Conservation (phyloP, 2,329 filamentous ascomycete genomes). For the Zymoseptoria tritici region DNA sequence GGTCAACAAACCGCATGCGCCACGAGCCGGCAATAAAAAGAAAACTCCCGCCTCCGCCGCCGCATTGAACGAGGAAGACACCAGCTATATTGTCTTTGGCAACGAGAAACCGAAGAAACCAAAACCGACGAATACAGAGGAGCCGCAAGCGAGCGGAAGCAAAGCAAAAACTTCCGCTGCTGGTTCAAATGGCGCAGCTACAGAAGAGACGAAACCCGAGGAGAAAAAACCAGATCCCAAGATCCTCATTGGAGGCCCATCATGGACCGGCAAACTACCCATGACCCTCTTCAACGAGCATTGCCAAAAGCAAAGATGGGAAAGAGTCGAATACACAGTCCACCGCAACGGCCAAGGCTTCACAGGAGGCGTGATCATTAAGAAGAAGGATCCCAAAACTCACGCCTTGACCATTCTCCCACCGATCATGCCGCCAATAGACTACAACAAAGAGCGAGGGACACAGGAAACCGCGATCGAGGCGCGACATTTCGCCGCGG, state of each 20-base stretch:
- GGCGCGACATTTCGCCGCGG: constrained; percentile 86
- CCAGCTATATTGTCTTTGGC: constrained; percentile 44
- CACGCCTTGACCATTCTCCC: constrained; percentile 67
- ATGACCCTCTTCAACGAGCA: constrained; percentile 90
- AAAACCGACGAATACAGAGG: constrained; percentile 27
- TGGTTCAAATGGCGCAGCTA: constrained; percentile 3
- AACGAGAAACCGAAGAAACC: constrained; percentile 38
- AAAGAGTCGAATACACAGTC: constrained; percentile 84
- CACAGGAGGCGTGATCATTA: constrained; percentile 74
- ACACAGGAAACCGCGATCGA: constrained; percentile 74
- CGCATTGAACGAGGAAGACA: constrained; percentile 39
- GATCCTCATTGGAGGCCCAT: constrained; percentile 85
- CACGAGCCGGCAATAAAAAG: constrained; percentile 37
- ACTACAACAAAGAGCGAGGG: constrained; percentile 64
- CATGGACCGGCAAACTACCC: constrained; percentile 95
- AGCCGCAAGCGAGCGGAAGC: constrained; percentile 9
- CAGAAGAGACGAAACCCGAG: constrained; percentile 14
- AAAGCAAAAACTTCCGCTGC: constrained; percentile 26
- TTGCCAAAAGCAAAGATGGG: constrained; percentile 94
- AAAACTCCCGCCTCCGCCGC: constrained; percentile 26
- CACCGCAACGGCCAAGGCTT: constrained; percentile 26
- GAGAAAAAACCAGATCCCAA: constrained; percentile 53
- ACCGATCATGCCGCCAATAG: constrained; percentile 71
- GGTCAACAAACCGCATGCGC: constrained; percentile 45
- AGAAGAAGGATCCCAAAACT: constrained; percentile 68